Percentiles rank a stretch among this genome's conserved stretches.
phyloP scores from a whole-genome alignment of 208 protist species.

The Vickermania spadyakhi region DNA sequence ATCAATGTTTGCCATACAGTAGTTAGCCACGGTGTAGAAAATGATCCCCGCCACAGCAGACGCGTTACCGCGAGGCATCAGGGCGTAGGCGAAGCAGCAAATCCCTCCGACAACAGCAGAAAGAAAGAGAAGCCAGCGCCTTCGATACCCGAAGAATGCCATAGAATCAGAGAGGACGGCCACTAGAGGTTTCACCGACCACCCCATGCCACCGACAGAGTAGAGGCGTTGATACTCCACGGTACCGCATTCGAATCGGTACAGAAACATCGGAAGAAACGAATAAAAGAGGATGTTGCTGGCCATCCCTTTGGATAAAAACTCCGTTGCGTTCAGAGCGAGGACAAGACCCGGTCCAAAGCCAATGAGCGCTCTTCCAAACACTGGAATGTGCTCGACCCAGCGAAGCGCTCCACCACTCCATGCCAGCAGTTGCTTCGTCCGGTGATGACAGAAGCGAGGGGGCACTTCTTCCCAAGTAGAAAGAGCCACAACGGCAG shows the following conservation, averaged over 20 bases:
- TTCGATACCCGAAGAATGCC: constrained; percentile 56
- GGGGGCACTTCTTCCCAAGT: not conserved
- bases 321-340: constrained; percentile 16
- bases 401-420: not conserved
- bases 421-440: not conserved
- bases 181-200: constrained; percentile 55
- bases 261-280: constrained; percentile 32
- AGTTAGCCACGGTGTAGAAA: constrained; percentile 43
- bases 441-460: not conserved
- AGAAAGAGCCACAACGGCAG: not conserved
- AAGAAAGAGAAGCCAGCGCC: constrained; percentile 53
- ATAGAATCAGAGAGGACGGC: constrained; percentile 55
- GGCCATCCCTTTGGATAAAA: constrained; percentile 25
- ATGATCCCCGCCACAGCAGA: constrained; percentile 22
- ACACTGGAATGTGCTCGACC: not conserved
- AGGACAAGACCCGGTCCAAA: constrained; percentile 23
- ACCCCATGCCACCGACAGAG: constrained; percentile 27
- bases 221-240: constrained; percentile 43
- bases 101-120: constrained; percentile 31
- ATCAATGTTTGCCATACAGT: constrained; percentile 56
- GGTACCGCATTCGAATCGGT: constrained; percentile 22
- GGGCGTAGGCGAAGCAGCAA: constrained; percentile 30
- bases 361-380: constrained; percentile 16
- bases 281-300: constrained; percentile 22
- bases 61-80: constrained; percentile 24